phyloP scores from a whole-genome alignment of 1,284 basidiomycete genomes.

The Trichosporon sp. region DNA sequence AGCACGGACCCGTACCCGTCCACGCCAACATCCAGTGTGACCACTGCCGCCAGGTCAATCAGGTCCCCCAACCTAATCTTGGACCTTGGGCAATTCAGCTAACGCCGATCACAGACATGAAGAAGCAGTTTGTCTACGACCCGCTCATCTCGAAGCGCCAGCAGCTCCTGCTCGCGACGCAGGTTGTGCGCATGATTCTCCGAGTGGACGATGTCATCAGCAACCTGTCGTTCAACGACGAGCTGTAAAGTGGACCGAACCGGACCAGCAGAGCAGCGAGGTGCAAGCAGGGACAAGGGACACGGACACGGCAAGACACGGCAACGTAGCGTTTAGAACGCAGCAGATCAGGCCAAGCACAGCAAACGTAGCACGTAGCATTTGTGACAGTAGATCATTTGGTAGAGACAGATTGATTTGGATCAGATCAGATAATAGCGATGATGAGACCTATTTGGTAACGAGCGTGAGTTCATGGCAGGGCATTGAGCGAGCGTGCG shows the following conservation, averaged over 20 bases:
- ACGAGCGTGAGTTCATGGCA: too few species aligned
- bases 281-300: too few species aligned
- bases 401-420: neutral
- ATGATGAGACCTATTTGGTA: too few species aligned
- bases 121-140: constrained; percentile 93
- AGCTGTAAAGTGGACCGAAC: neutral
- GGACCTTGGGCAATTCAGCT: too few species aligned
- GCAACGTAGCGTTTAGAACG: too few species aligned
- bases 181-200: constrained; percentile 57
- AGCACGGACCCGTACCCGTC: neutral
- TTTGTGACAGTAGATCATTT: constrained; percentile 4
- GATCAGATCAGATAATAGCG: neutral
- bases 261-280: too few species aligned
- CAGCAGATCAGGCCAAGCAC: too few species aligned
- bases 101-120: constrained; percentile 69
- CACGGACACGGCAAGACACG: too few species aligned
- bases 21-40: too few species aligned
- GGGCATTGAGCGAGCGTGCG: neutral
- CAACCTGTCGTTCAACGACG: constrained; percentile 6
- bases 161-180: constrained; percentile 94
- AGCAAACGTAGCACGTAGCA: neutral
- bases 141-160: constrained; percentile 95
- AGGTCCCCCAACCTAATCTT: too few species aligned
- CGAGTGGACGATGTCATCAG: constrained; percentile 46
- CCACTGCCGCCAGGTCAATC: too few species aligned